Evolutionary conservation across 345 rosid species (phyloP).

Genomic region (Hibiscus trionum): DNA sequence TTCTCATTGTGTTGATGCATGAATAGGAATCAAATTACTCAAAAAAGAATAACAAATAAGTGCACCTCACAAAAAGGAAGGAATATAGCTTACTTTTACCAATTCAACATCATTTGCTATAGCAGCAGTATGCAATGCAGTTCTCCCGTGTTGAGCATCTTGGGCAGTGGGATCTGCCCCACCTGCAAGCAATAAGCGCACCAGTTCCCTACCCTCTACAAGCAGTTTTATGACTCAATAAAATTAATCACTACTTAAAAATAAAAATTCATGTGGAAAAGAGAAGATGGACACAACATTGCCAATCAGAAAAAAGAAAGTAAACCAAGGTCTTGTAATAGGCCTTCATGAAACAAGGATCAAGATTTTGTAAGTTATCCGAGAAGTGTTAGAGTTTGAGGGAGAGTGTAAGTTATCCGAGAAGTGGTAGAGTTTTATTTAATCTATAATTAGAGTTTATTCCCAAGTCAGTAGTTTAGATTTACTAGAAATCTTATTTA

Average conservation of each 20-base stretch:
- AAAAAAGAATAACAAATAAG: not conserved
- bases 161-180: slow-evolving; percentile 91
- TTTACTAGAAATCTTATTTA: too few species aligned
- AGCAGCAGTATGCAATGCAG: slow-evolving; percentile 89
- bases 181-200: slow-evolving; percentile 71
- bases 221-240: slow-evolving; percentile 14
- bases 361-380: too few species aligned
- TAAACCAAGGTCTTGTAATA: not conserved
- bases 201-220: slow-evolving; percentile 92
- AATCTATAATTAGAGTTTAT: too few species aligned
- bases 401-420: too few species aligned
- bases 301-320: not conserved
- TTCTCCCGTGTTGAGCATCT: slow-evolving; percentile 80
- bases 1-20: not conserved
- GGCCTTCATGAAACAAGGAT: not conserved
- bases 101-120: slow-evolving; percentile 85
- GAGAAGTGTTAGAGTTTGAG: too few species aligned
- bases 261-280: not conserved
- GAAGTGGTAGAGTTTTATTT: too few species aligned
- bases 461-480: too few species aligned
- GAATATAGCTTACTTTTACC: slow-evolving; percentile 54
- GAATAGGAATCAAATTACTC: not conserved
- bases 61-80: not conserved
- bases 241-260: not conserved
- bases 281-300: not conserved